phyloP scores from a whole-genome alignment of 2,329 filamentous ascomycete species.

The Paecilomyces sp. region DNA sequence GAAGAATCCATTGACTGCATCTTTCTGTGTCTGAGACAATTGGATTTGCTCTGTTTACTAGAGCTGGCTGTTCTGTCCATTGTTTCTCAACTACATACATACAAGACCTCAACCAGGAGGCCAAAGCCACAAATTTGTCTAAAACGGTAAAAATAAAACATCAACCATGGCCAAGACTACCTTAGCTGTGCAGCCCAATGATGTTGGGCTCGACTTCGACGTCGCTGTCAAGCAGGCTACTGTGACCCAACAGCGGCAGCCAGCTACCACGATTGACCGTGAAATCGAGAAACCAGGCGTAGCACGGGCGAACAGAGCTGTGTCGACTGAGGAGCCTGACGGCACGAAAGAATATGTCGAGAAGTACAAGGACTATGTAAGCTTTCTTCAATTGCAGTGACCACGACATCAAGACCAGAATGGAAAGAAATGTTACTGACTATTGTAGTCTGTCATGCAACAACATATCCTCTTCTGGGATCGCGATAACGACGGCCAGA shows the following conservation, averaged over 20 bases:
- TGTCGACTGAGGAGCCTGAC: not conserved
- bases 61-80: too few relatives aligned
- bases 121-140: too few relatives aligned
- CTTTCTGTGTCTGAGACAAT: too few relatives aligned
- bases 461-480: constrained; percentile 40
- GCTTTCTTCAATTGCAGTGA: not conserved
- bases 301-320: not conserved
- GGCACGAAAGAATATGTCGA: not conserved
- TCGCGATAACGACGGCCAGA: constrained; percentile 32
- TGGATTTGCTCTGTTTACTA: too few relatives aligned
- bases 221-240: not conserved
- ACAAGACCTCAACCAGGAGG: too few relatives aligned
- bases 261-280: not conserved
- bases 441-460: constrained; percentile 27
- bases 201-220: not conserved
- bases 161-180: too few relatives aligned
- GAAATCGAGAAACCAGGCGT: not conserved
- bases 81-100: too few relatives aligned
- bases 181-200: not conserved
- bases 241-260: not conserved
- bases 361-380: not conserved
- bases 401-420: not conserved
- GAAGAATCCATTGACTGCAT: too few relatives aligned
- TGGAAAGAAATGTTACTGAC: not conserved
- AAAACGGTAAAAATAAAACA: too few relatives aligned